phyloP scores from a whole-genome alignment of 192 early-diverging fungal species.

The Mortierella antarctica region DNA sequence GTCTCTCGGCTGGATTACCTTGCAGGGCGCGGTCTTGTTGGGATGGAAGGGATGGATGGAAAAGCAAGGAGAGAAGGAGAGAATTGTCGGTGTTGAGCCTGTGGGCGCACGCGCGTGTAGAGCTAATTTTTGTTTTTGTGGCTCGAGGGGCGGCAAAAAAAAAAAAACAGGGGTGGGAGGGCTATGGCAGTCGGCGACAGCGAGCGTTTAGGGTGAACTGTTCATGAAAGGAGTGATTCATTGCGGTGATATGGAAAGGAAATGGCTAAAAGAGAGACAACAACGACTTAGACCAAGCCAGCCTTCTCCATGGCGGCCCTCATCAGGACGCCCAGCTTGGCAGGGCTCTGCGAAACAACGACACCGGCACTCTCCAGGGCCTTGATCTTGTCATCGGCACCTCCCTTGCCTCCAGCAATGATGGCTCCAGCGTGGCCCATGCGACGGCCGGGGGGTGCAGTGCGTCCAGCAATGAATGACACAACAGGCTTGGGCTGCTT shows the following conservation, averaged over 20 bases:
- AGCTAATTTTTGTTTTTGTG: too few species aligned
- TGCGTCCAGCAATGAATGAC: slow-evolving; percentile 99
- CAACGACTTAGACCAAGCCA: slow-evolving; percentile 38
- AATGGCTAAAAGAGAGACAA: too few species aligned
- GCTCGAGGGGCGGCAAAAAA: too few species aligned
- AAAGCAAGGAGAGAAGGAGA: background rate
- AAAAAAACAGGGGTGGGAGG: too few species aligned
- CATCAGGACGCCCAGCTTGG: slow-evolving; percentile 94
- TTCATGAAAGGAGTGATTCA: too few species aligned
- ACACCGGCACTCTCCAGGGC: slow-evolving; percentile 97
- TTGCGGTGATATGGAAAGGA: too few species aligned
- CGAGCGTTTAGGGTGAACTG: too few species aligned
- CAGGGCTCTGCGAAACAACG: slow-evolving; percentile 91
- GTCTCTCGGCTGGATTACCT: background rate
- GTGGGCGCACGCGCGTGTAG: too few species aligned
- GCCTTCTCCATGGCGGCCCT: slow-evolving; percentile 69
- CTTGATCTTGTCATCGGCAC: slow-evolving; percentile 97
- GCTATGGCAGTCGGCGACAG: too few species aligned
- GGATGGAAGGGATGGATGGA: background rate
- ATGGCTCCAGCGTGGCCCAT: slow-evolving; percentile 99
- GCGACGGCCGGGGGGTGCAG: slow-evolving; percentile 97
- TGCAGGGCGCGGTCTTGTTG: background rate
- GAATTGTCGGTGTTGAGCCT: too few species aligned
- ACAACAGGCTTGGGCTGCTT: slow-evolving; percentile 96
- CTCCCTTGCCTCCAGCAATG: slow-evolving; percentile 99